A percentile compares a stretch with the other conserved stretches of the same genome.
These are phyloP conservation scores for Penicillium cinerascens DNA, from an alignment of 495 filamentous ascomycete species.

Conservation along the genomic window DNA sequence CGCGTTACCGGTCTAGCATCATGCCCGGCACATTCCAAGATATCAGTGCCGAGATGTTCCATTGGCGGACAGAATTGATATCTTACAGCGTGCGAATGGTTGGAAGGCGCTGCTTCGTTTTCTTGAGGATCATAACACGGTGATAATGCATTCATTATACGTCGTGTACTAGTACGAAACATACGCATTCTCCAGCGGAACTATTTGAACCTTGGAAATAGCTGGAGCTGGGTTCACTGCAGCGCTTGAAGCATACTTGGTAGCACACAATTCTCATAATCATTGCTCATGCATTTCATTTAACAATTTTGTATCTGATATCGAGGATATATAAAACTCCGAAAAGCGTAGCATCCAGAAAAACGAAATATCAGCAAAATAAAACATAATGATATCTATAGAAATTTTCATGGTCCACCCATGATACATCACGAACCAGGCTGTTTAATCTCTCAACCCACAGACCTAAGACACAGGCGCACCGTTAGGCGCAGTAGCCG, in stretches of 20 bases:
- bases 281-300: slow-evolving; percentile 24
- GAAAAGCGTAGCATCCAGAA: neutral
- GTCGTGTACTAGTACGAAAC: too few relatives aligned
- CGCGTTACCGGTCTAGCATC: too few relatives aligned
- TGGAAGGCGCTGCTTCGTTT: too few relatives aligned
- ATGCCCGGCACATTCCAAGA: too few relatives aligned
- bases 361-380: neutral
- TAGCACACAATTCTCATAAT: slow-evolving; percentile 1
- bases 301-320: slow-evolving; percentile 14
- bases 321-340: slow-evolving; percentile 14
- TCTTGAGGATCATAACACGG: too few relatives aligned
- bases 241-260: neutral
- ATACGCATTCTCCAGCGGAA: too few relatives aligned
- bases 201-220: too few relatives aligned
- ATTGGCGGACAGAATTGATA: too few relatives aligned
- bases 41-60: too few relatives aligned
- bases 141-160: too few relatives aligned
- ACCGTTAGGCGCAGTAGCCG: slow-evolving; percentile 23
- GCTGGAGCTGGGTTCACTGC: too few relatives aligned
- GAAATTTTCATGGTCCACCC: neutral
- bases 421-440: neutral
- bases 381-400: slow-evolving; percentile 15
- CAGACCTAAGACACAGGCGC: slow-evolving; percentile 9
- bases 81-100: too few relatives aligned
- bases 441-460: neutral